Conservation (phyloP, 306 rosid genomes). For the Quercus rubra region DNA sequence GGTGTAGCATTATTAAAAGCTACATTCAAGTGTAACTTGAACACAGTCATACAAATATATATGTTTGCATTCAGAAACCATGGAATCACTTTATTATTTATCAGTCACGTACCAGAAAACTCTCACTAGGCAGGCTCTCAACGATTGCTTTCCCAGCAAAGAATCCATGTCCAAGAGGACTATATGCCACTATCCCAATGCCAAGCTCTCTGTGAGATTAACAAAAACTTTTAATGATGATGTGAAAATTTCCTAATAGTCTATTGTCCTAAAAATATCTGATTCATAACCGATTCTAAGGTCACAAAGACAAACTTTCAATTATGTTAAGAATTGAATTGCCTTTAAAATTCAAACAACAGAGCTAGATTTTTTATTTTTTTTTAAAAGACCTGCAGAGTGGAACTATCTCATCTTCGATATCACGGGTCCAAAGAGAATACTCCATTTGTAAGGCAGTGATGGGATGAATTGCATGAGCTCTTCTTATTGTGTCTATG, state of each 20-base stretch:
- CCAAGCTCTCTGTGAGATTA: slow-evolving; percentile 52
- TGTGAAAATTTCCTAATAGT: not conserved
- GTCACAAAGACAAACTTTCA: not conserved
- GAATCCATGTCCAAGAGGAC: slow-evolving; percentile 72
- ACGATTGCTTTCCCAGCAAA: slow-evolving; percentile 62
- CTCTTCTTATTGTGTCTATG: slow-evolving; percentile 60
- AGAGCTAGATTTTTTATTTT: not conserved
- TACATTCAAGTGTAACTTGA: no score
- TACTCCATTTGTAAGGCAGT: slow-evolving; percentile 79
- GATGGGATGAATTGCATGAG: slow-evolving; percentile 69
- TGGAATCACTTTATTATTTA: not conserved
- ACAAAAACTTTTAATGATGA: not conserved
- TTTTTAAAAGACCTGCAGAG: slow-evolving; percentile 45
- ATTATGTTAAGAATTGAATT: not conserved
- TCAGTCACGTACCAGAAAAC: slow-evolving; percentile 40
- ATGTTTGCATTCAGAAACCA: not conserved
- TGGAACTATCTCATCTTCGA: slow-evolving; percentile 62
- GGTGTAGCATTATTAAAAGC: no score
- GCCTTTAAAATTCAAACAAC: not conserved
- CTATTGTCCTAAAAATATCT: not conserved
- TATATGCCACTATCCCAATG: slow-evolving; percentile 65
- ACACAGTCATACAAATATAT: not conserved
- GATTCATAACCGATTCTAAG: slow-evolving; percentile 1
- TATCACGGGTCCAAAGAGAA: slow-evolving; percentile 62
- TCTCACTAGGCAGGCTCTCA: slow-evolving; percentile 51